Base-by-base conservation (phyloP, 805 yeast genomes). In the Candida qinlingensis region DNA sequence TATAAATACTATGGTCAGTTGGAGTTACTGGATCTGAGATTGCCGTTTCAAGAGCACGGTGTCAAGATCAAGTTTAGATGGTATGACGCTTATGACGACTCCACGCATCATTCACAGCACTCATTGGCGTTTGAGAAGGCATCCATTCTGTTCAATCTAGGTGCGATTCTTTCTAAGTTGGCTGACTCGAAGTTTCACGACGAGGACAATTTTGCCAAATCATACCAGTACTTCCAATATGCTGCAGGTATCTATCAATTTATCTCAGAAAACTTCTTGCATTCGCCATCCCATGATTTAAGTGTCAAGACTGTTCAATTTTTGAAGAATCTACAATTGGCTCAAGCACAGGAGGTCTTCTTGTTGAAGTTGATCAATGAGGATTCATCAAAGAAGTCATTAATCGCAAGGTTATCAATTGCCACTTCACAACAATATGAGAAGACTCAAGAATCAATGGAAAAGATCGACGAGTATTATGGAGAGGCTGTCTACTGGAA, bases 91-190 rank as follows among this genome's bases (percentile, higher is more conserved):
- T 87, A 82, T 59, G 69, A 72, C 45, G 68, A 69, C 7, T 55
- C 70, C 1, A 66, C 71, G 1, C 67, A 73, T 11, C 76, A 76
- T 51, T 72, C 85, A n/a, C 97, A 91, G 62, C 78, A 77, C 58
- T 84, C 96, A 0, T 59, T 87, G 40, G 89, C 96, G 0, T 90
- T 87, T 61, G 99, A 92, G 60, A 92, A 92, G 67, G 96, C 97
- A 0, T 79, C 86, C 28, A 70, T 85, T 3, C 71, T 94, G 46
- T 92, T 83, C 73, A 91, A 91, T 60, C 67, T 91, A 45, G 97
- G 82, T 1, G 75, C 87, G 0, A 58, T 82, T 2, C 67, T 83
- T 50, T 76, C 85, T 3, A 71, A 75, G 47, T 68, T 77, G 36
- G 84, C 83, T 2, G 62, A 66, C 8, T 62, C 64, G 10, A 61